Percentiles rank a stretch among this genome's conserved stretches.
These are phyloP conservation scores for Carpinus fangiana DNA, from an alignment of 306 rosid species.

Conservation along the genomic window DNA sequence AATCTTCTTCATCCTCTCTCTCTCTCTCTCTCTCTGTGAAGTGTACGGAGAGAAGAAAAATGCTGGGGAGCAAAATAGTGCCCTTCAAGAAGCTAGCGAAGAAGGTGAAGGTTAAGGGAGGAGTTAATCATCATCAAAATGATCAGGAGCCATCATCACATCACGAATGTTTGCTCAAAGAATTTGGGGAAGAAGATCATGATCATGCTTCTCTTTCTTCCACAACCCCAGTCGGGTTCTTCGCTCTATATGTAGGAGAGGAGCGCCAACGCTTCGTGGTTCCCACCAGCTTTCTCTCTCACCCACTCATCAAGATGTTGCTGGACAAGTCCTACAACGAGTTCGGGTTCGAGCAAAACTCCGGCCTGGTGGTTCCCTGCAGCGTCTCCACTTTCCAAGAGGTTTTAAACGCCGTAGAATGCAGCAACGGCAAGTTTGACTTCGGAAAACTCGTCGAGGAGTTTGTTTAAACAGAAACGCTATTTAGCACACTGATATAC, in stretches of 20 bases:
- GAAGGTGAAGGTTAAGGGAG: conserved; percentile 49
- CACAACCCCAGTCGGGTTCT: conserved; percentile 69
- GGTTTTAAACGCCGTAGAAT: conserved; percentile 69
- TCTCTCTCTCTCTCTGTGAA: background rate
- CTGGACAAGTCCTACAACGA: conserved; percentile 74
- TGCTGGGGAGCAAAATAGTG: conserved; percentile 65
- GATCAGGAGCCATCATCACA: conserved; percentile 27
- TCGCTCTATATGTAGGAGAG: conserved; percentile 78
- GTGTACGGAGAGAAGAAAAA: conserved; percentile 7
- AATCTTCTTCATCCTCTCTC: background rate
- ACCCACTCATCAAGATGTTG: conserved; percentile 86
- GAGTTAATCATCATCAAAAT: conserved; percentile 14
- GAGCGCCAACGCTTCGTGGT: conserved; percentile 69
- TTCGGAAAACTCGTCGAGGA: conserved; percentile 71
- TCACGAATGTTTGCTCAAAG: conserved; percentile 46
- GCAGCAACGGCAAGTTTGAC: conserved; percentile 69
- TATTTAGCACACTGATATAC: too few relatives aligned
- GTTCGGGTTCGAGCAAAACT: conserved; percentile 77
- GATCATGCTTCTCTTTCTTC: conserved; percentile 2
- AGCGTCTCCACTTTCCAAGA: conserved; percentile 69
- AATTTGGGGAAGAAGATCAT: conserved; percentile 27
- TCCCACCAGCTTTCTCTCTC: conserved; percentile 73
- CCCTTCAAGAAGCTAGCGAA: conserved; percentile 65
- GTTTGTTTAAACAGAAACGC: conserved; percentile 21
- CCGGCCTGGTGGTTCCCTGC: conserved; percentile 78